Base-by-base conservation (phyloP, 2,329 filamentous ascomycete genomes). In the Remersonia thermophila region DNA sequence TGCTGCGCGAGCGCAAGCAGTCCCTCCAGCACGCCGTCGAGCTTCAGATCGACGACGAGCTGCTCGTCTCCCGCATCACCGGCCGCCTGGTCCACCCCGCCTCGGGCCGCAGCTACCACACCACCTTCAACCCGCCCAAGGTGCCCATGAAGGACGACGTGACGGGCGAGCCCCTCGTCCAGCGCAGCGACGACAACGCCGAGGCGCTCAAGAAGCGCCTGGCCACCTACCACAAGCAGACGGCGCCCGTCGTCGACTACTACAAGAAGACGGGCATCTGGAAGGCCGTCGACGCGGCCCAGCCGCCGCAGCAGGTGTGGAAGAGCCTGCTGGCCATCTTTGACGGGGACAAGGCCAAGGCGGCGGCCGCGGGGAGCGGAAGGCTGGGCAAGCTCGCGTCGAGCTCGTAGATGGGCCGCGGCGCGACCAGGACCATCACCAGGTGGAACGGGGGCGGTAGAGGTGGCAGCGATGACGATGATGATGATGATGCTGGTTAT, bases 181-280 rank as follows among this genome's bases (percentile, higher is more conserved):
- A 96, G 71, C 80, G 91, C 54, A 89, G 83, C 48, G 91, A 98
- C 60, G 91, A 98, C 69, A 98, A 96, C 61, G 87, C 83, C 51
- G 89, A 87, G 7, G 85, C 91, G 30, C 75, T 98, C 47, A 89
- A 86, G 75, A 98, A 95, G 78, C 82, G 91, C 45, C 73, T 98
- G 41, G 69, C 69, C 28, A 95, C 89, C 41, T 98, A 98, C 66
- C 91, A 98, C 67, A 69, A 76, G 49, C 91, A 98, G 75, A 98
- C 91, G 25, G 65, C 77, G 30, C 91, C 91, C 14, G 91, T 98
- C 33, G 87, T 94, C 45, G 72, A 77, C 40, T 98, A 98, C 72
- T 98, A 98, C 76, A 83, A 93, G 67, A 85, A 86, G 65, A 93
- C 83, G 33, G 87, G 87, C 50, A 95, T 98, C 69, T 98, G 91